Evolutionary conservation across 257 asterid genomes (phyloP), one percentile per base, ranked within the genome.

Genomic region (Nemophila menziesii): DNA sequence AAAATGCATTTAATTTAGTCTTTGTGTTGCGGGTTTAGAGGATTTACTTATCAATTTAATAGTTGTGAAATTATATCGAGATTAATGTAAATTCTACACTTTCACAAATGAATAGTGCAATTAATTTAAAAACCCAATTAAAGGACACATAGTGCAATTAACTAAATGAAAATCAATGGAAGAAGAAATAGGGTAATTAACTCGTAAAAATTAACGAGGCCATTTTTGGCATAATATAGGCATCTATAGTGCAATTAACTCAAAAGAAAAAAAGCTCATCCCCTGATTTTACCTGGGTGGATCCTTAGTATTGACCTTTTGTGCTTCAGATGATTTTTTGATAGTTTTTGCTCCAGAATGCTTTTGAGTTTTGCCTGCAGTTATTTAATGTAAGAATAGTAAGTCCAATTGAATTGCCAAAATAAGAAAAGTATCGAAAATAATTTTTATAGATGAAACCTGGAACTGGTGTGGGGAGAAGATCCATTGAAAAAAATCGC

Each of bases 391-490:
- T 22, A 1, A 7, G 11, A 22, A 12, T 46, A 38, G 14, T 33
- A 26, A 0, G 8, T 20, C 23, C 3, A 12, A 5, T 54, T 4
- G 1, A 0, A 20, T 1, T 1, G 19, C n/a, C 2, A 34, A 16
- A 18, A 39, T 13, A 5, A 22, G 8, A n/a, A 38, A 11, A 2
- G 23, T 20, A 47, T 14, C 0, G 14, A 20, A 1, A 4, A 3
- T 6, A 34, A 33, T 21, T 43, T 13, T 2, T 7, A 33, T 12
- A 19, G 13, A 1, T 13, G 9, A 11, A 34, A 64, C 92, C 81
- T 58, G 80, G 80, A 66, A 61, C 70, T 5, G 81, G 80, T n/a
- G 79, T 77, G 29, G 82, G 73, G 43, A 70, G 69, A 49, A 40
- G 54, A 58, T 82, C 92, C 86, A 78, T 78, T 23, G 65, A 18